Evolutionary conservation across 345 rosid genomes (phyloP), one percentile per base, ranked within the genome.

Genomic region (Lepidium sativum): DNA sequence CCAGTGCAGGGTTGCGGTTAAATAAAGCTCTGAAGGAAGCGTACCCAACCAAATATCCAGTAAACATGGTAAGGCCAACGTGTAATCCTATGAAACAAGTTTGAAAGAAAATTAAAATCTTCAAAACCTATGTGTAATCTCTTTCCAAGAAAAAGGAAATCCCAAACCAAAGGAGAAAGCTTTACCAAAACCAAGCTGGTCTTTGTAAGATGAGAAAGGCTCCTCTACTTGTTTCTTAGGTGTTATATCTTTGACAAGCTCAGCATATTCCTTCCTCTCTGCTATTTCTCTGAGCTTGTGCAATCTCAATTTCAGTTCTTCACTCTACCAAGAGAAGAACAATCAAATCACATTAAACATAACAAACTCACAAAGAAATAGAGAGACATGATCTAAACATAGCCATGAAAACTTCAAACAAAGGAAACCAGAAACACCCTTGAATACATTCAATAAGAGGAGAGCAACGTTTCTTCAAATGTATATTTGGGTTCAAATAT

Each of bases 131-230:
- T 51, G 31, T 10, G 7, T 53, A n/a, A 42, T 32, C 32, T 5
- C 6, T 23, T 15, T 10, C 44, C 16, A 53, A 38, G 50, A 59
- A 52, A 21, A 33, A 6, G 29, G 37, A 9, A 2, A 47, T 23
- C 14, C 1, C 5, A 5, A 42, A 33, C 2, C 6, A 7, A 21
- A 21, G 9, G 10, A 58, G 49, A 11, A 12, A 25, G 27, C 34
- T 52, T 66, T 69, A 92, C 98, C 98, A 55, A 92, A 92, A 48
- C 98, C 98, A 54, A 92, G 84, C 71, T 92, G 98, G 75, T 92
- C 97, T 75, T 89, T 92, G 76, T 92, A 92, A 51, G 96, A 83
- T 5, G 98, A 92, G 81, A 92, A 89, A 54, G 98, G 98, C 76
- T 92, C 94, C 55, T 64, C 49, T 0, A 72, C 59, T 29, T 81